Evolutionary conservation across 1,284 basidiomycete genomes (phyloP), one percentile per base, ranked within the genome.

Genomic region (Ganoderma resinaceum): DNA sequence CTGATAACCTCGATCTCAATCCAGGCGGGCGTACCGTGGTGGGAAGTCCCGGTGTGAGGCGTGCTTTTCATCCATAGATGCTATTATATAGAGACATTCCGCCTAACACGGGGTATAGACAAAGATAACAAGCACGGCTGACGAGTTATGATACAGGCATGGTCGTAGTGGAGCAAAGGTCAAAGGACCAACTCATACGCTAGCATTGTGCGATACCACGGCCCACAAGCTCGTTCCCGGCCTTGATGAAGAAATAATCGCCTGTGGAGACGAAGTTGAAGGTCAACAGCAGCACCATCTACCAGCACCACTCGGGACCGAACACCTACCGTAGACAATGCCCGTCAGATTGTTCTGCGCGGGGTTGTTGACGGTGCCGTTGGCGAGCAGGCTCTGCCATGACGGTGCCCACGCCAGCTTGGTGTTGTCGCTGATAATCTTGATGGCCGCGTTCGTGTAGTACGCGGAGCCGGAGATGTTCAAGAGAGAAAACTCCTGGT

Each of bases 361-460:
- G 0, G 86, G 88, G 74, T 83, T 82, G 75, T 91, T 88, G 9
- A 90, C 88, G 0, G 90, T 91, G 33, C 89, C 90, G 72, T 91
- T 91, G 1, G 89, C 87, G 40, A 92, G 79, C 31, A 92, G 76
- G 72, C 87, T 89, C 70, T 90, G 83, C 86, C 89, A 91, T 16
- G 81, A 77, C 4, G 86, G 85, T 20, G 80, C 78, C 87, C 88
- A 91, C 1, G 87, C 88, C 23, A 89, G 76, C 16, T 78, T 76
- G 3, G 85, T 88, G 35, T 85, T 87, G 62, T 83, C 82, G 65
- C 78, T 78, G 66, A 92, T 75, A 42, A 92, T 82, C 71, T 82
- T 75, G 52, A 88, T 80, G 6, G 89, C 89, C 38, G 83, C 82
- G 68, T 84, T 76, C 20, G 73, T 81, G 82, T 87, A 91, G 61